phyloP scores from a whole-genome alignment of 2,329 filamentous ascomycete genomes.

The Ophiostoma piceae region DNA sequence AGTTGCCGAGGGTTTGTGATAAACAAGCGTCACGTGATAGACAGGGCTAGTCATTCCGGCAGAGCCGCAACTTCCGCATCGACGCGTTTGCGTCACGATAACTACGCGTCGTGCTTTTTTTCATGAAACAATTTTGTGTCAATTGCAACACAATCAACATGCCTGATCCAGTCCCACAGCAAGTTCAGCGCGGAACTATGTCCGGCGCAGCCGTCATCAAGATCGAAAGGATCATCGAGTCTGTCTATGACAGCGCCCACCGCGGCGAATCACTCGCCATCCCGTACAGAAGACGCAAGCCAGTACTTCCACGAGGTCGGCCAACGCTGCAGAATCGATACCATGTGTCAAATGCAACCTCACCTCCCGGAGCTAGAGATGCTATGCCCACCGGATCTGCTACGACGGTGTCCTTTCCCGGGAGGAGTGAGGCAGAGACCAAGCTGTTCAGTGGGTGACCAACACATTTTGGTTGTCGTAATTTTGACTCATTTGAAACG shows the following conservation, averaged over 20 bases:
- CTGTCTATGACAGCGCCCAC: slow-evolving; percentile 45
- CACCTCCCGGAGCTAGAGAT: background rate
- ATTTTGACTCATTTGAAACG: background rate
- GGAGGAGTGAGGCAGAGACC: slow-evolving; percentile 43
- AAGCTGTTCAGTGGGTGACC: slow-evolving; percentile 47
- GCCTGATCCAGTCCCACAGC: background rate
- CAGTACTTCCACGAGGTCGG: background rate
- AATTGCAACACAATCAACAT: background rate
- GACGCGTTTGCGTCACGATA: background rate
- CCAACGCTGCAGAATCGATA: background rate
- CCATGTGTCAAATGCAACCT: background rate
- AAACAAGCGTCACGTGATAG: background rate
- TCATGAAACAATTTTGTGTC: background rate
- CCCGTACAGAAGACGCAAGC: slow-evolving; percentile 38
- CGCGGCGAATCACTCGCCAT: slow-evolving; percentile 43
- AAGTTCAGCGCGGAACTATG: background rate
- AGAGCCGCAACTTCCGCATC: background rate
- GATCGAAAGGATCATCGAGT: slow-evolving; percentile 53
- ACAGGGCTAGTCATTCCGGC: background rate
- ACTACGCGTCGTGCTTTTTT: background rate
- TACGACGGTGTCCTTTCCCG: slow-evolving; percentile 41
- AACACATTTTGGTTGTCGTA: background rate
- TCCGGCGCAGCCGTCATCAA: slow-evolving; percentile 41
- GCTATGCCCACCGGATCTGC: background rate
- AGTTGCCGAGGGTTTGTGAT: background rate